A percentile compares a stretch with the other conserved stretches of the same genome.
phyloP scores from a whole-genome alignment of 2,329 filamentous ascomycete species.

The Fusarium odoratissimum region DNA sequence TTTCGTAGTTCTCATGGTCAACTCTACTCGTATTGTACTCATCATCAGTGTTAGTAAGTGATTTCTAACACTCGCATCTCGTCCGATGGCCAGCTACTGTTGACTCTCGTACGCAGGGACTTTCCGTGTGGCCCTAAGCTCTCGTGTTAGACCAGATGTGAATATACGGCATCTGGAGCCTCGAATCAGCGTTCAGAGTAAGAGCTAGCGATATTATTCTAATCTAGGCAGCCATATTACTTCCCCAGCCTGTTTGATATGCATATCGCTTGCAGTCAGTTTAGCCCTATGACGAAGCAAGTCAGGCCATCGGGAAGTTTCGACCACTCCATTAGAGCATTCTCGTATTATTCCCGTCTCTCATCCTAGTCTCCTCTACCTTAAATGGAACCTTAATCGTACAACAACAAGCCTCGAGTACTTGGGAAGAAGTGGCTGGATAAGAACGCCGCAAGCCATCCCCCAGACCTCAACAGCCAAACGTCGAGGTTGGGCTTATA shows the following conservation, averaged over 20 bases:
- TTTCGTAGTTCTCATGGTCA: not conserved
- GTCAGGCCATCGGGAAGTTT: not conserved
- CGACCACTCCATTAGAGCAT: not conserved
- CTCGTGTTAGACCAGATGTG: not conserved
- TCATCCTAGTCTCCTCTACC: not conserved
- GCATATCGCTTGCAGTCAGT: not conserved
- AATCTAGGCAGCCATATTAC: not conserved
- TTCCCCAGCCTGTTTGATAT: not conserved
- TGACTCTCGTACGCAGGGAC: not conserved
- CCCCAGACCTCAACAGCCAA: not conserved
- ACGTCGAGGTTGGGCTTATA: not conserved
- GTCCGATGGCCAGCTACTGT: not conserved
- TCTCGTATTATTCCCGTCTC: not conserved
- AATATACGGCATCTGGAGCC: too few relatives aligned
- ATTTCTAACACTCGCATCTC: not conserved
- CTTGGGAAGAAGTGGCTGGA: not conserved
- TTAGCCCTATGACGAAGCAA: not conserved
- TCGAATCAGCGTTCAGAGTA: not conserved
- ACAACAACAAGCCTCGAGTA: not conserved
- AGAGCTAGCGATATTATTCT: not conserved
- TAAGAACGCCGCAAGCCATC: not conserved
- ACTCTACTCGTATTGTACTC: not conserved
- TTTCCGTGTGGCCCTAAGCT: not conserved
- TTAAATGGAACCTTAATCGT: too few relatives aligned
- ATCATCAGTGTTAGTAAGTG: not conserved